Evolutionary conservation across 805 yeast genomes (phyloP), one percentile per base, ranked within the genome.

Genomic region (Scheffersomyces lignosus): DNA sequence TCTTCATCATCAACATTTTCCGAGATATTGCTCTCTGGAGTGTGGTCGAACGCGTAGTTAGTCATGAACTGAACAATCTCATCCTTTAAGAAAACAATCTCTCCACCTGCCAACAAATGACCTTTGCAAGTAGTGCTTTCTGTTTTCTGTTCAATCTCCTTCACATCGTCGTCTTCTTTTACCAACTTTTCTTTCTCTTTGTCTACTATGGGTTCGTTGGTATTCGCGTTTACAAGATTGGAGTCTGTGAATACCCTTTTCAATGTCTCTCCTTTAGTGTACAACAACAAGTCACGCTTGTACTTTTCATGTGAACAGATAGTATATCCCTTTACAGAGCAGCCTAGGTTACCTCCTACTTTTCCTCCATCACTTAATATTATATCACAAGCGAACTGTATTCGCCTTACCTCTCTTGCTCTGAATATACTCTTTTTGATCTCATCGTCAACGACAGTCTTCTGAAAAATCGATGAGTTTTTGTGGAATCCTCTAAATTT

Each of bases 241-340:
- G 78, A 62, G 14, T 60, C 71, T 0, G 75, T 60, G 33, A 73
- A 72, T 0, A 81, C 90, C 13, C 76, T 66, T 45, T 71, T 67
- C 34, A 78, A 64, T 6, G 59, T 55, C 16, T 78, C 82, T 2
- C 72, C 76, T 33, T 73, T 71, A 28, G 75, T 78, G 54, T 75
- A 79, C 4, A 85, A 75, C 29, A 68, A 67, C 26, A 71, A 71
- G 9, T 77, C 64, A n/a, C 73, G 61, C 14, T 72, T 67, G 0
- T 78, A 51, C 28, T 66, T 72, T 40, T 81, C 82, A 35, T 77
- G 78, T 5, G 71, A 66, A 42, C 73, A 75, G n/a, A 85, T 68
- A 0, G 83, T 62, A 50, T 79, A 85, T 0, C 96, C 97, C 46
- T 76, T 77, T 1, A 90, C 70, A 0, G 88, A 83, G 32, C 91